Base-by-base conservation (phyloP, 139 green algal species). In the Micractinium conductrix region DNA sequence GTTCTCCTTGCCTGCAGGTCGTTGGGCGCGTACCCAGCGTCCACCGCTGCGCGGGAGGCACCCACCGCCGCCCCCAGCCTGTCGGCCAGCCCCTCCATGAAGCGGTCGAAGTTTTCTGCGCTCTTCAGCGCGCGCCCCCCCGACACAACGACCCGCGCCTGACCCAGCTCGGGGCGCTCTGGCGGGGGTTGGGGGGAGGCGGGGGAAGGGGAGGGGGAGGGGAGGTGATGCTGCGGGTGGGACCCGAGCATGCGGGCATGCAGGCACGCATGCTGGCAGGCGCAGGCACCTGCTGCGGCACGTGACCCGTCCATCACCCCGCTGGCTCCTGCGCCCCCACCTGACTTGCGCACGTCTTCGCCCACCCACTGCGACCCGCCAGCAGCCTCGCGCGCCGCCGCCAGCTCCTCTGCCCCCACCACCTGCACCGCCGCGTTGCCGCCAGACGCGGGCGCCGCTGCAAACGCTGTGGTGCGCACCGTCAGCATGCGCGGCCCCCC, bases 71-170 rank as follows among this genome's bases (percentile, higher is more conserved):
- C 96, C 6, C 93, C 96, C 53, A 99, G 89, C 82, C 86, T 75
- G 83, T 98, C 95, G 17, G 96, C 96, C 68, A 99, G 89, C 38
- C 83, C 53, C 81, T 97, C 95, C 78, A 99, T 84, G 84, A 95
- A 79, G 40, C 86, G 53, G 55, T 58, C n/a, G 83, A 99, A 98
- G 86, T 95, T 94, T 5, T 98, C 95, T 0, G 84, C 86, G 43
- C 70, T 93, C 88, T 98, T 98, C 58, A 99, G 90, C n/a, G 92
- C 96, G 0, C 96, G 92, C 5, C 96, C 96, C 37, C 96, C 95
- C 42, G 89, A 91, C 44, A 96, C 88, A 19, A 97, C 92, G 33
- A 95, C 87, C 6, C 74, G 82, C 8, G 96, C 96, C 16, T 92
- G 87, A 2, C 89, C 89, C 55, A 98, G 90, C 80, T 98, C 93